phyloP scores from a whole-genome alignment of 768 basidiomycete species.

The Phylloporus scabripes region DNA sequence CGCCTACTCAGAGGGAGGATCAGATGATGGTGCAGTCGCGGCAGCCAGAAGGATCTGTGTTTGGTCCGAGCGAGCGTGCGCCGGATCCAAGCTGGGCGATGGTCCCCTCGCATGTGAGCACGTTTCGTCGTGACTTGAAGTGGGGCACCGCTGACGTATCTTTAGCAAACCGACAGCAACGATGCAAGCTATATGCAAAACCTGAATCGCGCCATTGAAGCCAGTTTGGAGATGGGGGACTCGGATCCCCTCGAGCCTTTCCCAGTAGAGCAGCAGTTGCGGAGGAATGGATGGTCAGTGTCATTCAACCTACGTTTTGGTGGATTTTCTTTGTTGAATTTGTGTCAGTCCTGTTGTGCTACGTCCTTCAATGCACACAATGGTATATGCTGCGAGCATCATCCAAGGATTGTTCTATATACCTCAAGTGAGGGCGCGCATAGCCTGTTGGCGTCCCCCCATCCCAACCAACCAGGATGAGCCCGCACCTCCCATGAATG shows the following conservation, averaged over 20 bases:
- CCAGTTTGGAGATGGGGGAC: slow-evolving; percentile 48
- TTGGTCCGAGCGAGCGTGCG: slow-evolving; percentile 57
- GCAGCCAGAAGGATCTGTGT: slow-evolving; percentile 36
- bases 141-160: background rate
- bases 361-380: slow-evolving; percentile 47
- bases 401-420: slow-evolving; percentile 52
- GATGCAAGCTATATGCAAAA: slow-evolving; percentile 54
- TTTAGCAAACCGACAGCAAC: slow-evolving; percentile 30
- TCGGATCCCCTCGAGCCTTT: slow-evolving; percentile 47
- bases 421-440: slow-evolving; percentile 56
- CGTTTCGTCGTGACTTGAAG: background rate
- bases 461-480: slow-evolving; percentile 15
- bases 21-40: slow-evolving; percentile 39
- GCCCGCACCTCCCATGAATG: slow-evolving; percentile 25
- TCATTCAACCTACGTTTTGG: background rate
- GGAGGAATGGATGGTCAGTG: slow-evolving; percentile 55
- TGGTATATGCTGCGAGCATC: slow-evolving; percentile 59
- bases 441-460: slow-evolving; percentile 35
- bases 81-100: slow-evolving; percentile 66
- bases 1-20: slow-evolving; percentile 37
- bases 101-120: slow-evolving; percentile 58
- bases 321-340: slow-evolving; percentile 2
- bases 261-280: slow-evolving; percentile 46
- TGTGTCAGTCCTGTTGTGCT: slow-evolving; percentile 60
- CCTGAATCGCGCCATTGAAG: slow-evolving; percentile 66